Percentiles rank a stretch among this genome's conserved stretches.
Conservation (phyloP, 495 filamentous ascomycete species). For the Lasiosphaeriaceae sp. region DNA sequence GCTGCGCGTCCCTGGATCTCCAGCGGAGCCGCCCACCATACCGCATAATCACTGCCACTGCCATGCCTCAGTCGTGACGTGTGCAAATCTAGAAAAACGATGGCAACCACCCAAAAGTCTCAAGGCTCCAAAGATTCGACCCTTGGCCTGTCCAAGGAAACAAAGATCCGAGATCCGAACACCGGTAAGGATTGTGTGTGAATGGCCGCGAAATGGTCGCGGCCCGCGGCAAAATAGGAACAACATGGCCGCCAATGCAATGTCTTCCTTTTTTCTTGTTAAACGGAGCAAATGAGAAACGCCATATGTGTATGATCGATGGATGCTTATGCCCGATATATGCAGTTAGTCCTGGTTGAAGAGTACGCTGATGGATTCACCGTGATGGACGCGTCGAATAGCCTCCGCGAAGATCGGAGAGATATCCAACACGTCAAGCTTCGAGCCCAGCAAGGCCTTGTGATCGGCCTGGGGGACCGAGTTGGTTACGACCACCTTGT, state of each 20-base stretch:
- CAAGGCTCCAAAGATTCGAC: slow-evolving; percentile 1
- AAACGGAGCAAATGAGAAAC: slow-evolving; percentile 15
- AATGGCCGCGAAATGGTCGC: slow-evolving; percentile 1
- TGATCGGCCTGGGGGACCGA: slow-evolving; percentile 87
- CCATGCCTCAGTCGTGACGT: background rate
- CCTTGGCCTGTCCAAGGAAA: background rate
- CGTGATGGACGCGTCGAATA: slow-evolving; percentile 93
- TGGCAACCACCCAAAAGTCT: slow-evolving; percentile 3
- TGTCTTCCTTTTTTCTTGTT: slow-evolving; percentile 22
- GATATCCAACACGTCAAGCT: slow-evolving; percentile 90
- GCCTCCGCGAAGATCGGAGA: slow-evolving; percentile 94
- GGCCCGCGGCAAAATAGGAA: slow-evolving; percentile 4
- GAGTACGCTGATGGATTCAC: slow-evolving; percentile 94
- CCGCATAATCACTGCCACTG: background rate
- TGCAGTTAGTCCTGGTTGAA: slow-evolving; percentile 78
- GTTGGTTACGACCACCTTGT: slow-evolving; percentile 92
- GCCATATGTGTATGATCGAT: slow-evolving; percentile 14
- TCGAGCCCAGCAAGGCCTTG: slow-evolving; percentile 61
- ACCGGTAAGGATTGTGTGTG: slow-evolving; percentile 10
- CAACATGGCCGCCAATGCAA: slow-evolving; percentile 25
- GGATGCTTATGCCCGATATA: slow-evolving; percentile 16
- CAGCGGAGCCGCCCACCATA: background rate
- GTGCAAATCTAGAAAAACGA: background rate
- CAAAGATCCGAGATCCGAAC: slow-evolving; percentile 8
- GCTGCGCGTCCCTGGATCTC: no score